Conservation (phyloP, 208 protist species). For the Trypanosoma lewisi region DNA sequence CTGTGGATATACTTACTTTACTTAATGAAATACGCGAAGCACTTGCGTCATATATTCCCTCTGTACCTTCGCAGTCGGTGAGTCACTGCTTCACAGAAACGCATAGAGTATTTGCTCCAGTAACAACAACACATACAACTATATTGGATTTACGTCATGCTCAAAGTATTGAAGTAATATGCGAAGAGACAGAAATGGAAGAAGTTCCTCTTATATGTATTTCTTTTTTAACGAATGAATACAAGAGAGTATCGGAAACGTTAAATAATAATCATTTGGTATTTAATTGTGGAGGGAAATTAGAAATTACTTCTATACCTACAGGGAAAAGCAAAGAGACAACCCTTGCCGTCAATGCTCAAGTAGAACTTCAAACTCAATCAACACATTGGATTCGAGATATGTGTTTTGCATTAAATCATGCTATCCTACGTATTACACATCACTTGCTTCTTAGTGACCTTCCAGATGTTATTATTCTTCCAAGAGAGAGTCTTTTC, state of each 20-base stretch:
- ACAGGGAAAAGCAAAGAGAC: conserved; percentile 22
- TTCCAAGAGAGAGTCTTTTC: conserved; percentile 34
- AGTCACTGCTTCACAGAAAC: conserved; percentile 54
- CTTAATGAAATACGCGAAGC: conserved; percentile 57
- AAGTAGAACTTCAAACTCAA: conserved; percentile 46
- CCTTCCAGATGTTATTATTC: conserved; percentile 18
- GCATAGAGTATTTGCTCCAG: conserved; percentile 50
- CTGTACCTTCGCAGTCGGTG: background rate
- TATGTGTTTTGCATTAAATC: conserved; percentile 61
- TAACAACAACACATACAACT: conserved; percentile 33
- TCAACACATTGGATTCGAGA: conserved; percentile 71
- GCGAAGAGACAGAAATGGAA: conserved; percentile 18
- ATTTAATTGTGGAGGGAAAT: conserved; percentile 35
- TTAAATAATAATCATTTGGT: conserved; percentile 13
- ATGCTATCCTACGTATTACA: conserved; percentile 55
- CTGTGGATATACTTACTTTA: conserved; percentile 49
- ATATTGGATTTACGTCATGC: conserved; percentile 64
- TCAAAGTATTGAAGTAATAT: conserved; percentile 42
- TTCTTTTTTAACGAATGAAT: conserved; percentile 34
- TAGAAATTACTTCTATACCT: conserved; percentile 31
- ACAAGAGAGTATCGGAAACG: conserved; percentile 19
- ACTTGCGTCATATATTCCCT: conserved; percentile 20
- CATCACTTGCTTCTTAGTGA: conserved; percentile 28
- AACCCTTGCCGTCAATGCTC: conserved; percentile 35
- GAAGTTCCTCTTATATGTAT: conserved; percentile 25